These are phyloP conservation scores for Aegilops longissima DNA, from an alignment of 176 grass and related monocot genomes.

Conservation along the genomic window DNA sequence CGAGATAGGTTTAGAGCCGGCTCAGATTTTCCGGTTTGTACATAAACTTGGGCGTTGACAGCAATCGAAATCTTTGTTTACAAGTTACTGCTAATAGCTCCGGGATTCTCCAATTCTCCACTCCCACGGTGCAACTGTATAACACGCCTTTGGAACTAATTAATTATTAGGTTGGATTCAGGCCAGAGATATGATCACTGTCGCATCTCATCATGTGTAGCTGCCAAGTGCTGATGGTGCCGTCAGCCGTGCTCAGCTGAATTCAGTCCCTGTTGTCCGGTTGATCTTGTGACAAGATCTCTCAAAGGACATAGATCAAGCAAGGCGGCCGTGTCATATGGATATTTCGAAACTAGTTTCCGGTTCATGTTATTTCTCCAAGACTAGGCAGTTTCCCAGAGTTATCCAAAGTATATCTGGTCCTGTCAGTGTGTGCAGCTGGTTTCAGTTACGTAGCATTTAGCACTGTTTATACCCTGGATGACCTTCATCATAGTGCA, in stretches of 20 bases:
- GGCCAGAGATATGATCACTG: neutral
- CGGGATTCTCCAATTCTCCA: conserved; percentile 6
- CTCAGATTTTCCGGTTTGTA: neutral
- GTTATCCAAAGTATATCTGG: neutral
- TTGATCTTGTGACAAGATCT: neutral
- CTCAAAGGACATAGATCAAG: neutral
- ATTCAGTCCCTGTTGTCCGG: neutral
- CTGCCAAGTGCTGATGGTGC: neutral
- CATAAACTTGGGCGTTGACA: neutral
- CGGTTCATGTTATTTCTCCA: neutral
- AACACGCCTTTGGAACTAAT: neutral
- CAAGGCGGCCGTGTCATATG: neutral
- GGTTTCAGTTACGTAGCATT: neutral
- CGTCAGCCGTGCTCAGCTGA: neutral
- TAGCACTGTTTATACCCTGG: neutral
- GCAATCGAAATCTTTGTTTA: neutral
- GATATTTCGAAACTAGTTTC: neutral
- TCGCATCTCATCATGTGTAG: neutral
- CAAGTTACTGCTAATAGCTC: neutral
- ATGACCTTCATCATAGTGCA: neutral
- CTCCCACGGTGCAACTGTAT: neutral
- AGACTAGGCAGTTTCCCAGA: neutral
- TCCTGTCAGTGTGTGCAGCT: neutral
- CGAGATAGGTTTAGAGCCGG: neutral
- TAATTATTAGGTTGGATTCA: neutral